Base-by-base conservation (phyloP, 2,329 filamentous ascomycete species). In the Phyllosticta capitalensis region DNA sequence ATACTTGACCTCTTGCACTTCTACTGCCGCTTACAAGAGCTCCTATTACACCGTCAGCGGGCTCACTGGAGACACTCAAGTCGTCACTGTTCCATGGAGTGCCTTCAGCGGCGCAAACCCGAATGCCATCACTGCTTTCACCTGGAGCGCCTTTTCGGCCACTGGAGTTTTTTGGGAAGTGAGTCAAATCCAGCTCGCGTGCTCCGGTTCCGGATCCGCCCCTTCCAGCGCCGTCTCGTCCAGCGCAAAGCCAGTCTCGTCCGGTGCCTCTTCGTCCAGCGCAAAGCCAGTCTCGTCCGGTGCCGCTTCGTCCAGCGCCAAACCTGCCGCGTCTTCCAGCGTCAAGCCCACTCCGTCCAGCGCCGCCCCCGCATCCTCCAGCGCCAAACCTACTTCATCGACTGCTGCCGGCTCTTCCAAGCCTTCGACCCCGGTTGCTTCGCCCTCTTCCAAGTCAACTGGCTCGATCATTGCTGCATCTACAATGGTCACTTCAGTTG, bases 101-200 rank as follows among this genome's bases (percentile, higher is more conserved):
- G 74, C 72, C 48, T 83, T 81, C 66, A 59, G 72, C 1, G 76
- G 75, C 3, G 80, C 80, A 21, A 82, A 81, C 63, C 69, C 76
- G 54, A 72, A 80, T 61, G 79, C 79, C 7, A 67, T 81, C 24
- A 72, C 74, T 21, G 75, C 74, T 3, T 65, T 82, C 49, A 72
- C 80, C 21, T 77, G 76, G 66, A 71, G 71, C 45, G 67, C 62
- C 1, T 78, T 78, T 61, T 75, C 71, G n/a, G 66, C 66, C 57
- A 70, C 63, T 52, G 66, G 28, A 65, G n/a, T n/a, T n/a, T n/a
- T 65, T 9, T 82, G 79, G 78, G 73, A 81, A 57, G 66, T 83
- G 53, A 78, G 79, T 60, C 74, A 78, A 61, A 69, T 79, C 28
- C 70, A 75, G 55, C 72, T 83, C 52, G 74, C 74, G 49, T 82